A percentile compares a stretch with the other conserved stretches of the same genome.
These are phyloP conservation scores for Dendrobium chrysotoxum DNA, from an alignment of 106 monocot genomes.

Conservation along the genomic window DNA sequence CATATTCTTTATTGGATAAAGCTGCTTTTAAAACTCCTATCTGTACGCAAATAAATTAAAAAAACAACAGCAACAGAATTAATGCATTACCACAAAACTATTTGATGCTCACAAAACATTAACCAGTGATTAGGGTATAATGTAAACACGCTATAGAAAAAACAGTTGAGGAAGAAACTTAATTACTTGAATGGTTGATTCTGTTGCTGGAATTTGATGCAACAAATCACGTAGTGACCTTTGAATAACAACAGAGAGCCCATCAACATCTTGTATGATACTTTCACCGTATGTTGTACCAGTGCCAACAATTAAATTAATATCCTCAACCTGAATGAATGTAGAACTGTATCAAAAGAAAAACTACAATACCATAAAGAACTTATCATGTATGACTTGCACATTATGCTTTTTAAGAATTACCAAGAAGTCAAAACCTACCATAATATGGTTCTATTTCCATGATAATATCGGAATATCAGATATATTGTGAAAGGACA, in stretches of 20 bases:
- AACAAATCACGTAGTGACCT: slow-evolving; percentile 83
- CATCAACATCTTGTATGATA: slow-evolving; percentile 87
- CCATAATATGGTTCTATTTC: no score
- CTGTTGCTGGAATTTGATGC: slow-evolving; percentile 71
- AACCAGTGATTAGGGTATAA: neutral
- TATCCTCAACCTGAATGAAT: slow-evolving; percentile 59
- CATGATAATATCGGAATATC: neutral
- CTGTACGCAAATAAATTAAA: slow-evolving; percentile 21
- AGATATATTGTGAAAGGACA: neutral
- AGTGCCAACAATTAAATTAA: slow-evolving; percentile 77
- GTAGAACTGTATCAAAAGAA: neutral
- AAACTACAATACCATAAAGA: neutral
- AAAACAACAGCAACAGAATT: neutral
- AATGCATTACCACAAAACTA: neutral
- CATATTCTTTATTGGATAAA: slow-evolving; percentile 85
- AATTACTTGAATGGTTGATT: slow-evolving; percentile 61
- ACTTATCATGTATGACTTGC: neutral
- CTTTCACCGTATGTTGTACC: slow-evolving; percentile 58
- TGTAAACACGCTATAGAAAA: neutral
- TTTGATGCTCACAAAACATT: neutral
- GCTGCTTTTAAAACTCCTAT: slow-evolving; percentile 70
- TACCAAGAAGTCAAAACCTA: no score
- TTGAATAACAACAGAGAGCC: slow-evolving; percentile 69
- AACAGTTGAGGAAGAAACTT: slow-evolving; percentile 2
- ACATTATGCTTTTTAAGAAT: neutral